A percentile compares a stretch with the other conserved stretches of the same genome.
Evolutionary conservation across 2,329 filamentous ascomycete genomes (phyloP).

Genomic region (Paecilomyces formosus): DNA sequence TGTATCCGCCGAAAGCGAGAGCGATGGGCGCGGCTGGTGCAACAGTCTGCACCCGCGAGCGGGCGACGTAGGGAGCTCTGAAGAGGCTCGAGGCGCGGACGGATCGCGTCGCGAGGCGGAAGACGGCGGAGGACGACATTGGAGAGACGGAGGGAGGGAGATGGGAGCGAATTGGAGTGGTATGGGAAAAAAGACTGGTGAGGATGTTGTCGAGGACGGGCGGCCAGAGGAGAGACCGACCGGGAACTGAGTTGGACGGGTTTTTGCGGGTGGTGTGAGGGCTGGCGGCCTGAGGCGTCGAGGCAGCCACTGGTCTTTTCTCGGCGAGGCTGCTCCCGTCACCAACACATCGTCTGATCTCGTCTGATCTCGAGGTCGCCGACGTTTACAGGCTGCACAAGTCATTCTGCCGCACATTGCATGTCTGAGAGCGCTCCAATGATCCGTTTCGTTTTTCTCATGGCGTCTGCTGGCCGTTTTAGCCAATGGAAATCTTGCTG

Average conservation of each 20-base stretch:
- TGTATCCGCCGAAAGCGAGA: slow-evolving; percentile 45
- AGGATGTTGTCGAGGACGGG: slow-evolving; percentile 5
- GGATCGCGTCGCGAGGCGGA: slow-evolving; percentile 65
- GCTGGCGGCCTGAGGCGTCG: slow-evolving; percentile 4
- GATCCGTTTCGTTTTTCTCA: not conserved
- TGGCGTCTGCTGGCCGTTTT: not conserved
- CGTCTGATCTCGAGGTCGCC: too few relatives aligned
- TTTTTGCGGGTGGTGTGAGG: slow-evolving; percentile 13
- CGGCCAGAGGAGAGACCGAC: not conserved
- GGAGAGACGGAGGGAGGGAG: slow-evolving; percentile 18
- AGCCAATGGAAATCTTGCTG: not conserved
- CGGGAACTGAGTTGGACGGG: slow-evolving; percentile 3
- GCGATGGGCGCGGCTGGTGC: slow-evolving; percentile 46
- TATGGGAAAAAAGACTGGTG: slow-evolving; percentile 8
- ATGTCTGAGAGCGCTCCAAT: not conserved
- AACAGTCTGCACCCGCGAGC: slow-evolving; percentile 50
- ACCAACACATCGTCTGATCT: not conserved
- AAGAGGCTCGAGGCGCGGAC: slow-evolving; percentile 52
- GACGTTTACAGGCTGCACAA: not conserved
- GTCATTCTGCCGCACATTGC: not conserved
- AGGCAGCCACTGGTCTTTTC: slow-evolving; percentile 1
- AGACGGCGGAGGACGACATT: slow-evolving; percentile 62
- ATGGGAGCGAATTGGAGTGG: slow-evolving; percentile 2
- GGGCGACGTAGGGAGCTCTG: slow-evolving; percentile 56
- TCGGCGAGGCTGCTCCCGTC: not conserved